A percentile compares a stretch with the other conserved stretches of the same genome.
These are phyloP conservation scores for Artemisia annua DNA, from an alignment of 129 eudicot species.

Conservation along the genomic window DNA sequence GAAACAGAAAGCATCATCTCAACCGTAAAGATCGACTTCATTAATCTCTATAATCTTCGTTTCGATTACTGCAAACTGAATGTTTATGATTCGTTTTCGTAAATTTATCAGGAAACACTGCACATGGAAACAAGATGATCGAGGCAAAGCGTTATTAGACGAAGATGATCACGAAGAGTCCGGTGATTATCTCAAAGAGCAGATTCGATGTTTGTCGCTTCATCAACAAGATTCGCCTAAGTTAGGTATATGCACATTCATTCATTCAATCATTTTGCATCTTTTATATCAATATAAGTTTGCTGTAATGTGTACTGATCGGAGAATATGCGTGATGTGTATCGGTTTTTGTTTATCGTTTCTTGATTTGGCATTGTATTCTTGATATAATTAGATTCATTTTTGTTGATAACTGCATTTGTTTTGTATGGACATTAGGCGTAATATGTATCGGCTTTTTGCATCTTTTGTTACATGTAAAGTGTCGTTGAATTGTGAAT, in stretches of 20 bases:
- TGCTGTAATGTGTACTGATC: background rate
- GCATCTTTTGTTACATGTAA: background rate
- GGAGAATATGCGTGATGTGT: background rate
- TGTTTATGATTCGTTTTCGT: background rate
- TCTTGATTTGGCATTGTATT: too few species aligned
- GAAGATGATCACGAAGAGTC: constrained; percentile 20
- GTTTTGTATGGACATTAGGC: constrained; percentile 9
- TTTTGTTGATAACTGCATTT: background rate
- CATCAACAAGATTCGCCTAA: constrained; percentile 28
- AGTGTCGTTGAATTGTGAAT: too few species aligned
- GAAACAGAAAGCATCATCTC: constrained; percentile 35
- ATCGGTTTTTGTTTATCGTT: too few species aligned
- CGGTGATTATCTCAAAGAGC: constrained; percentile 8
- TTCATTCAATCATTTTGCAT: background rate
- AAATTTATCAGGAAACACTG: constrained; percentile 24
- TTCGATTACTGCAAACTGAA: background rate
- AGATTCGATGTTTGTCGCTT: constrained; percentile 35
- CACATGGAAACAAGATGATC: constrained; percentile 24
- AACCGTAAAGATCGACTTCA: constrained; percentile 27
- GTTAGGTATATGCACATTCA: constrained; percentile 22
- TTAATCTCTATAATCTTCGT: background rate
- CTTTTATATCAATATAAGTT: background rate
- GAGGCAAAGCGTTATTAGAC: constrained; percentile 29
- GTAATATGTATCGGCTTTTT: background rate
- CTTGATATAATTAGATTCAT: too few species aligned